Conservation (phyloP, 805 yeast genomes). For the Yarrowia osloensis region DNA sequence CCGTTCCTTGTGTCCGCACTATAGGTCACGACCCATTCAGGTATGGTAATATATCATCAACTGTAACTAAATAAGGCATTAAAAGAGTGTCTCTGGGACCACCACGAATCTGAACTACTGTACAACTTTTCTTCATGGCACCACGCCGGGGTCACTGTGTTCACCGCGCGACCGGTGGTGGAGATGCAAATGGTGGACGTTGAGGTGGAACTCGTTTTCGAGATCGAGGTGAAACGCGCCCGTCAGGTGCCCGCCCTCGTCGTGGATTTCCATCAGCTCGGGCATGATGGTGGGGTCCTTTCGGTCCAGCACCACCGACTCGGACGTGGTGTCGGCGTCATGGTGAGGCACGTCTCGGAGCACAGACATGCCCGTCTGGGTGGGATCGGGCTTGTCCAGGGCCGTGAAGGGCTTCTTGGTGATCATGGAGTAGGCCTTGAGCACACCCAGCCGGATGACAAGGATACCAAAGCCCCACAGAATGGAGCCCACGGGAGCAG, state of each 20-base stretch:
- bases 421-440: constrained; percentile 41
- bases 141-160: background rate
- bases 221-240: background rate
- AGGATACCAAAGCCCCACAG: constrained; percentile 57
- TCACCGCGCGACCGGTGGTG: background rate
- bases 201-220: background rate
- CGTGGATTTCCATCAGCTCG: background rate
- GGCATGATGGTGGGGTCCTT: constrained; percentile 19
- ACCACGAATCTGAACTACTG: background rate
- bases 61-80: background rate
- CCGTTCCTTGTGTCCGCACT: too few relatives aligned
- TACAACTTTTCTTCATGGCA: background rate
- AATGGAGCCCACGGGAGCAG: constrained; percentile 82
- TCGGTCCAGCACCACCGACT: constrained; percentile 18
- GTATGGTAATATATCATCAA: too few relatives aligned
- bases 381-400: constrained; percentile 38
- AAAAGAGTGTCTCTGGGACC: background rate
- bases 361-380: background rate
- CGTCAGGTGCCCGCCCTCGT: constrained; percentile 2
- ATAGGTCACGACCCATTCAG: too few relatives aligned
- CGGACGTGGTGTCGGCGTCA: background rate
- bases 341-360: background rate
- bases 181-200: background rate
- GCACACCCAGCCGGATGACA: constrained; percentile 40
- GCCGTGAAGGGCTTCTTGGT: constrained; percentile 46